phyloP scores from a whole-genome alignment of 1,139 yeast genomes.

The Yamadazyma sp. region DNA sequence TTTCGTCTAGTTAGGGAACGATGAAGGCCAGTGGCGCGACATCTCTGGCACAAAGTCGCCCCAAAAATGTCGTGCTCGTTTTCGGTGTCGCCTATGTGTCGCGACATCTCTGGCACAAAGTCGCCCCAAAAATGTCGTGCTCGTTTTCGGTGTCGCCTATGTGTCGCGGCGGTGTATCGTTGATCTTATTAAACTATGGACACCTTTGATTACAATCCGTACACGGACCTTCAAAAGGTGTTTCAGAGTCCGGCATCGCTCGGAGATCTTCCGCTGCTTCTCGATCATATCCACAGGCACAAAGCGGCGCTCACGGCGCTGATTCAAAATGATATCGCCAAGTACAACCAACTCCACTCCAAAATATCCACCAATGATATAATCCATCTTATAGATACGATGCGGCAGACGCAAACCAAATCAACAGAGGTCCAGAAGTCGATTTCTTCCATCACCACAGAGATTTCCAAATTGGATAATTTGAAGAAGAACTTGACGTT shows the following conservation, averaged over 20 bases:
- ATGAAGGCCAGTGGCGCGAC: too few species aligned
- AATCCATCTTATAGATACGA: constrained; percentile 43
- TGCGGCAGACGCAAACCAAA: constrained; percentile 25
- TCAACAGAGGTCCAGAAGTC: constrained; percentile 54
- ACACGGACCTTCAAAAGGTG: constrained; percentile 32
- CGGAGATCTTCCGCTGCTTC: constrained; percentile 45
- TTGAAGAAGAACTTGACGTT: constrained; percentile 80
- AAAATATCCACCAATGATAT: constrained; percentile 34
- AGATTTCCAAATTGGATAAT: constrained; percentile 75
- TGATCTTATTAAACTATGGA: constrained; percentile 12
- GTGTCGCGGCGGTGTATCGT: not conserved
- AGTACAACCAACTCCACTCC: constrained; percentile 24
- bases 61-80: too few species aligned
- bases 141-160: too few species aligned
- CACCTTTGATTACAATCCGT: constrained; percentile 18
- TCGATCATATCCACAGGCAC: constrained; percentile 41
- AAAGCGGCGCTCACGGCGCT: constrained; percentile 45
- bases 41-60: too few species aligned
- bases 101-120: too few species aligned
- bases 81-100: too few species aligned
- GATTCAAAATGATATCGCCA: constrained; percentile 31
- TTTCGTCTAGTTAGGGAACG: too few species aligned
- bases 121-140: not conserved
- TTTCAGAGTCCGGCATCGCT: constrained; percentile 46
- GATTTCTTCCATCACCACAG: constrained; percentile 70